These are phyloP conservation scores for Emiliania huxleyi DNA, from an alignment of 78 protist genomes.

Conservation along the genomic window DNA sequence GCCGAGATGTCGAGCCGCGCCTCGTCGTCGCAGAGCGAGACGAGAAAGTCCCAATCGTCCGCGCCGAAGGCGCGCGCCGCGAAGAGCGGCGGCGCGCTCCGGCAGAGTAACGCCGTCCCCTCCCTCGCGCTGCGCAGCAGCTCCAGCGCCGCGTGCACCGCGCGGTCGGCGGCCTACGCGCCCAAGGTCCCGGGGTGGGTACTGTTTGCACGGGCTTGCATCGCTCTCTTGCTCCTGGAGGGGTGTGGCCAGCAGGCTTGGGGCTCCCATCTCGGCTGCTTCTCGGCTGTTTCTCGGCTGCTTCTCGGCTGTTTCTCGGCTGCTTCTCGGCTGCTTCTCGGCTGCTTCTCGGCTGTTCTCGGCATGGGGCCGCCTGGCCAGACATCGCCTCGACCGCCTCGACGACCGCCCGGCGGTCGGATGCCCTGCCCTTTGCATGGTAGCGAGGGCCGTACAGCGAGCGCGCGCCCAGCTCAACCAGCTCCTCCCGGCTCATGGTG, in stretches of 20 bases:
- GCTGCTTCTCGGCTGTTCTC: too few relatives aligned
- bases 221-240: too few relatives aligned
- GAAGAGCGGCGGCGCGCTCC: not conserved
- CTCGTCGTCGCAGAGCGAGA: too few relatives aligned
- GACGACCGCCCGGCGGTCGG: not conserved
- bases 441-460: not conserved
- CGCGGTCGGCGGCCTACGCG: not conserved
- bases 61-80: not conserved
- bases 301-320: too few relatives aligned
- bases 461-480: slow-evolving; percentile 2
- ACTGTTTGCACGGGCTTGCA: too few relatives aligned
- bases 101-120: not conserved
- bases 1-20: too few relatives aligned
- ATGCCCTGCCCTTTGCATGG: not conserved
- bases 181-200: too few relatives aligned
- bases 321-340: too few relatives aligned
- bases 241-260: too few relatives aligned
- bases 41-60: not conserved
- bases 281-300: too few relatives aligned
- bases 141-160: not conserved
- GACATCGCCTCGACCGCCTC: not conserved
- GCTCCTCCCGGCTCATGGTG: not conserved
- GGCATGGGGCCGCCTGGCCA: too few relatives aligned
- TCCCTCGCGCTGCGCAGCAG: not conserved
- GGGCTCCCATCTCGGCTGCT: too few relatives aligned